Evolutionary conservation across 139 green algal species (phyloP).

Genomic region (Deuterostichococcus epilithicus): DNA sequence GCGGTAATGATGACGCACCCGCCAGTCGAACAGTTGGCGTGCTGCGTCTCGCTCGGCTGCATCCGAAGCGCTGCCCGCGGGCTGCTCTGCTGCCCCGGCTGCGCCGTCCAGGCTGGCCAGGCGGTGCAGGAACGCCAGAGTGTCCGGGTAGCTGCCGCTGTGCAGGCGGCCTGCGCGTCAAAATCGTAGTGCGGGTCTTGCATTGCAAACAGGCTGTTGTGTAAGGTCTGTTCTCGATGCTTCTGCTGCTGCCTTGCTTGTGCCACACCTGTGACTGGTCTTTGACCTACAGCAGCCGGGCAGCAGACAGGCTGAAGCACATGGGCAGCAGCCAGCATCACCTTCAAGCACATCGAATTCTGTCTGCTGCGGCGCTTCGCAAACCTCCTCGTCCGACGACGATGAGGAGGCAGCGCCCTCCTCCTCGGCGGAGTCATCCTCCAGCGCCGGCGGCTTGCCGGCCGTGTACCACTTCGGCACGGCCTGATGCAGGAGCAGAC

Average conservation of each 20-base stretch:
- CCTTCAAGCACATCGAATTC: neutral
- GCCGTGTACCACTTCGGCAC: conserved; percentile 58
- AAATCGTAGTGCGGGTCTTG: neutral
- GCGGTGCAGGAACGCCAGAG: conserved; percentile 37
- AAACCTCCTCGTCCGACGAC: neutral
- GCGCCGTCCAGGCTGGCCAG: conserved; percentile 28
- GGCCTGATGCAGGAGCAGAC: conserved; percentile 17
- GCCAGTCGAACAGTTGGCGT: conserved; percentile 47
- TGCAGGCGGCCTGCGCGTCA: neutral
- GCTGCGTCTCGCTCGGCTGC: conserved; percentile 47
- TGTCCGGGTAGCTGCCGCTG: conserved; percentile 33
- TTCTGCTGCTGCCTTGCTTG: neutral
- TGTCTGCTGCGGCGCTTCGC: neutral
- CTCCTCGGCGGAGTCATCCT: neutral
- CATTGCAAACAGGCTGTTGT: neutral
- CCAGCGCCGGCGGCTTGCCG: neutral
- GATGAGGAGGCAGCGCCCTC: neutral
- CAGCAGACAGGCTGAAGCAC: neutral
- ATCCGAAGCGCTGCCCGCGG: conserved; percentile 10
- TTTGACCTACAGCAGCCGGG: neutral
- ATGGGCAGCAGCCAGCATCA: neutral
- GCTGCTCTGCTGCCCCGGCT: neutral
- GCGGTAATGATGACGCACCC: conserved; percentile 15
- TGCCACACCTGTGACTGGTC: too few species aligned
- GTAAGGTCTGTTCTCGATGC: neutral